Conservation (phyloP, 164 flowering plant genomes). For the Magnolia kwangsiensis region DNA sequence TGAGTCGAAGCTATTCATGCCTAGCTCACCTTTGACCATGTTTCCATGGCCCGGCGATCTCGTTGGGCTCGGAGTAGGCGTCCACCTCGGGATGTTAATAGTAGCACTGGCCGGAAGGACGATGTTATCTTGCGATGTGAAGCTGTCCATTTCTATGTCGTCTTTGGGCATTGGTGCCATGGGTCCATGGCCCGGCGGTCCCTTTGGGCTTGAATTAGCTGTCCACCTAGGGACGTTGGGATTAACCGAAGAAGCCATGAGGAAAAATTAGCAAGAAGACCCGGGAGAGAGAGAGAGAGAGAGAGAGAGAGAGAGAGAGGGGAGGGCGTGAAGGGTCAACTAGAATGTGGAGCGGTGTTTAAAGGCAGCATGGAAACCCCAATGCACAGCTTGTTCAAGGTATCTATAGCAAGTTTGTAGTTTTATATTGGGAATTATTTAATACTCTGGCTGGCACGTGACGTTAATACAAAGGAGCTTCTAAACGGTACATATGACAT, state of each 20-base stretch:
- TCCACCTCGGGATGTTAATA: conserved; percentile 4
- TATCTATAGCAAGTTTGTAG: too few relatives aligned
- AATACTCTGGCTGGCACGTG: too few relatives aligned
- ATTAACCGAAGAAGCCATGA: neutral
- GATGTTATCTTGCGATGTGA: neutral
- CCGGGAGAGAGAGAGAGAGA: neutral
- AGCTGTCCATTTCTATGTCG: neutral
- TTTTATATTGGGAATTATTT: too few relatives aligned
- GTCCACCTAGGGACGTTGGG: conserved; percentile 1
- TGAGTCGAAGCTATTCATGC: conserved; percentile 1
- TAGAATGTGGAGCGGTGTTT: neutral
- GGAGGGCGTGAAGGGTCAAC: neutral
- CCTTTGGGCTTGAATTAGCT: neutral
- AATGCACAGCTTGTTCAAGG: too few relatives aligned
- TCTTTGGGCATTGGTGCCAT: neutral
- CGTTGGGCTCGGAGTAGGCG: neutral
- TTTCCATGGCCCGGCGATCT: conserved; percentile 4
- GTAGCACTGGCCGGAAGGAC: neutral
- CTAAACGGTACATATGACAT: too few relatives aligned
- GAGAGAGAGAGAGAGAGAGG: neutral
- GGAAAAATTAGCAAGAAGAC: neutral
- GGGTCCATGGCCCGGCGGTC: neutral
- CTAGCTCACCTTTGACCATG: neutral
- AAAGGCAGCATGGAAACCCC: too few relatives aligned
- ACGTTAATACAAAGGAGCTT: too few relatives aligned